Conservation (phyloP, 805 yeast species). For the Suhomyces pyralidae region DNA sequence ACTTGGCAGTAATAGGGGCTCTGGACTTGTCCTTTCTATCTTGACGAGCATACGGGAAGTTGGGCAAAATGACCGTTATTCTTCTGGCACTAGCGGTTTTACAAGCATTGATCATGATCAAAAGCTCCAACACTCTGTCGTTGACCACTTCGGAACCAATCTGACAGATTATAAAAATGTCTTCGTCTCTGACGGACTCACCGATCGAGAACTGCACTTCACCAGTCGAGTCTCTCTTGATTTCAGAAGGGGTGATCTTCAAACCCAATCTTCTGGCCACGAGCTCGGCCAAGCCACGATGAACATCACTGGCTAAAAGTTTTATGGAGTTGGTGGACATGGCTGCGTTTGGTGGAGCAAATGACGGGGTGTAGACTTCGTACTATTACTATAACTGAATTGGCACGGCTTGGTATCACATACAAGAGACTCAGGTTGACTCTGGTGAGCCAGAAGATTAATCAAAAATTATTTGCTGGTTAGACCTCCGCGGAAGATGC, state of each 20-base stretch:
- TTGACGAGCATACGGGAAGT: conserved; percentile 86
- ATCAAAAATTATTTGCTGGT: conserved; percentile 5
- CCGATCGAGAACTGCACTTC: conserved; percentile 77
- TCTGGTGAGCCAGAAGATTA: not conserved
- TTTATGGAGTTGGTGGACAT: conserved; percentile 77
- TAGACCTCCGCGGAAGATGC: conserved; percentile 1
- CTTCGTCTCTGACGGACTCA: conserved; percentile 83
- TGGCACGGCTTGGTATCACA: conserved; percentile 1
- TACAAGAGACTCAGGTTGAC: not conserved
- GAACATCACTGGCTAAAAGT: conserved; percentile 64
- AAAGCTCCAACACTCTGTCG: conserved; percentile 68
- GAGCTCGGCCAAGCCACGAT: conserved; percentile 65
- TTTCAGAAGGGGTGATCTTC: conserved; percentile 57
- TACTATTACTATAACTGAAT: not conserved
- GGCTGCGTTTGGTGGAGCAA: not conserved
- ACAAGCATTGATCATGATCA: conserved; percentile 80
- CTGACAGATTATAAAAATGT: conserved; percentile 74
- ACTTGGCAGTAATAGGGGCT: conserved; percentile 82
- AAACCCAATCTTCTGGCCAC: conserved; percentile 62
- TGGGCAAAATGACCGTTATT: conserved; percentile 79
- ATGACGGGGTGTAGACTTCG: conserved; percentile 1
- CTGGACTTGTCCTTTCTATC: conserved; percentile 82
- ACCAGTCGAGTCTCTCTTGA: conserved; percentile 65
- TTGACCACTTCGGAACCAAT: conserved; percentile 77
- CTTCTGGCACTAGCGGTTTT: conserved; percentile 80